Conservation (phyloP, 2,329 filamentous ascomycete genomes). For the Fusarium mexicanum region DNA sequence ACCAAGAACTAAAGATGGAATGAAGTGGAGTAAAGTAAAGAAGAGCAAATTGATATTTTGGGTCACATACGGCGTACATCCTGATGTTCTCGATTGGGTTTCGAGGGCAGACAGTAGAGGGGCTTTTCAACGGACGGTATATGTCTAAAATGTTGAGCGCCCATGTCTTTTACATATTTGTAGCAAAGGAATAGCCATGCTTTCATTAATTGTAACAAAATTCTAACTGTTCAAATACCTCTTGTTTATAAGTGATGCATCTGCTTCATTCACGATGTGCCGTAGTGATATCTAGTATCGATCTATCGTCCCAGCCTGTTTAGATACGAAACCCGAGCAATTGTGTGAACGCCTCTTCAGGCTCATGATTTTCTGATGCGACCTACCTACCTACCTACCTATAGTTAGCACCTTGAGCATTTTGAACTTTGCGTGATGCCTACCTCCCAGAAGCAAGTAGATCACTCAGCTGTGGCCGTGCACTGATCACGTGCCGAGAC, state of each 20-base stretch:
- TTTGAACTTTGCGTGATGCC: not conserved
- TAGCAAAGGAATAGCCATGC: constrained; percentile 41
- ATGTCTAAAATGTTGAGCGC: constrained; percentile 28
- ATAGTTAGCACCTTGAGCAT: not conserved
- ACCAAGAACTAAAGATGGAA: constrained; percentile 47
- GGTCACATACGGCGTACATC: constrained; percentile 42
- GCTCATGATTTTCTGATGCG: not conserved
- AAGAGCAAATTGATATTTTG: constrained; percentile 37
- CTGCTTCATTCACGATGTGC: not conserved
- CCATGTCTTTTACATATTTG: constrained; percentile 39
- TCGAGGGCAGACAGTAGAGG: constrained; percentile 41
- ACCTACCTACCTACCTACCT: not conserved
- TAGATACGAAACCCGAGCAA: not conserved
- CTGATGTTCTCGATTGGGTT: constrained; percentile 42
- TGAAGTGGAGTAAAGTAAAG: constrained; percentile 19
- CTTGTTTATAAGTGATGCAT: not conserved
- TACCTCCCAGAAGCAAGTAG: not conserved
- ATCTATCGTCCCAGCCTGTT: not conserved
- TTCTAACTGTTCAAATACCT: constrained; percentile 37
- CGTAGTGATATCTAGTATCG: not conserved
- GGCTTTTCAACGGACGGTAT: constrained; percentile 30
- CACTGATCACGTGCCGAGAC: constrained; percentile 38
- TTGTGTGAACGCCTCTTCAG: not conserved
- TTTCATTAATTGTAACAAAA: constrained; percentile 45
- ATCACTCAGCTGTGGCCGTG: constrained; percentile 6